phyloP scores from a whole-genome alignment of 352 stramenopile genomes.

The Phytophthora multivora region DNA sequence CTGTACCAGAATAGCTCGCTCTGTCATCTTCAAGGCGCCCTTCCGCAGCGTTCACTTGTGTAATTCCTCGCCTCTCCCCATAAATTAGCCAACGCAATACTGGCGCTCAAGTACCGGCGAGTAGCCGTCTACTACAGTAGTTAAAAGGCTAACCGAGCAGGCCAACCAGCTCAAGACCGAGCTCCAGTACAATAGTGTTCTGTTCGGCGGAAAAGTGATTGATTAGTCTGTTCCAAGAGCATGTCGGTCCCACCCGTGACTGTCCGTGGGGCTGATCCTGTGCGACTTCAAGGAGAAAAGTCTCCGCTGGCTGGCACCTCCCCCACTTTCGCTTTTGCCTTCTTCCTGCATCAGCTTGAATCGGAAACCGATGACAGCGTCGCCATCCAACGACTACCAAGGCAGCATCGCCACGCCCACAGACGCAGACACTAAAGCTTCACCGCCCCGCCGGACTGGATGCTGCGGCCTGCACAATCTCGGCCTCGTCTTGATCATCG shows the following conservation, averaged over 20 bases:
- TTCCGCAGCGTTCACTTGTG: too few relatives aligned
- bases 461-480: conserved; percentile 36
- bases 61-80: too few relatives aligned
- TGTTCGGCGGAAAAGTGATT: neutral
- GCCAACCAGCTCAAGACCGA: too few relatives aligned
- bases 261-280: conserved; percentile 16
- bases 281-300: conserved; percentile 4
- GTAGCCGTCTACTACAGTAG: too few relatives aligned
- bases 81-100: conserved; percentile 29
- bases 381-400: neutral
- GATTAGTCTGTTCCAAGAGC: conserved; percentile 1
- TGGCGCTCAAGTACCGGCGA: conserved; percentile 49
- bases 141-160: too few relatives aligned
- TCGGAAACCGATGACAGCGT: neutral
- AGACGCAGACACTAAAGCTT: neutral
- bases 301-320: neutral
- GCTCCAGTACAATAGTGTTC: neutral
- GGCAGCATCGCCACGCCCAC: conserved; percentile 15
- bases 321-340: conserved; percentile 16
- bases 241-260: conserved; percentile 13
- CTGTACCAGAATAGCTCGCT: too few relatives aligned
- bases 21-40: too few relatives aligned
- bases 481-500: conserved; percentile 37
- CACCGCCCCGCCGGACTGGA: neutral
- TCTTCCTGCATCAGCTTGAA: neutral